These are phyloP conservation scores for Clarireedia hainanense DNA, from an alignment of 2,329 filamentous ascomycete genomes.

Conservation along the genomic window DNA sequence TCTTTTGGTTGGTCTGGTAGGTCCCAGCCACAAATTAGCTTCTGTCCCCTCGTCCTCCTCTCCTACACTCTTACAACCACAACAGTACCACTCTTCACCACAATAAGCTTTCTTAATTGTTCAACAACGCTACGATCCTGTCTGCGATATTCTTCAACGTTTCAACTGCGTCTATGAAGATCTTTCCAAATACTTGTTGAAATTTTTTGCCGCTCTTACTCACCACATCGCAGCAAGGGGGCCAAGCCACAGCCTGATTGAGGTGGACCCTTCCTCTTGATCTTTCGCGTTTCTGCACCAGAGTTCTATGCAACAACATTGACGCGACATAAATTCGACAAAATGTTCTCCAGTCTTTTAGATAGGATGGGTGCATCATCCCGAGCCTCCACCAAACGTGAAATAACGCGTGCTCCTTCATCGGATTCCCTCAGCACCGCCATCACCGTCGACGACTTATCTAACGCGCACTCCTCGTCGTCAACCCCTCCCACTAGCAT, in stretches of 20 bases:
- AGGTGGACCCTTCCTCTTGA: constrained; percentile 2
- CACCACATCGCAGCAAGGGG: neutral
- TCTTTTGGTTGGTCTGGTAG: neutral
- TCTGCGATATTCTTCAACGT: neutral
- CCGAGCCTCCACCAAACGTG: constrained; percentile 8
- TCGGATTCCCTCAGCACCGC: constrained; percentile 23
- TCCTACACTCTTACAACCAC: neutral
- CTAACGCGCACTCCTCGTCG: constrained; percentile 25
- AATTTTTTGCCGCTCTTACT: neutral
- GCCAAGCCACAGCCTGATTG: constrained; percentile 6
- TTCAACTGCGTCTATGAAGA: neutral
- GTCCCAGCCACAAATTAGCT: constrained; percentile 7
- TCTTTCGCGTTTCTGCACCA: constrained; percentile 9
- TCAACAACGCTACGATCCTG: neutral
- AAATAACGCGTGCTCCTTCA: constrained; percentile 22
- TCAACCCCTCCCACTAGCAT: constrained; percentile 58
- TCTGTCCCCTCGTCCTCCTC: neutral
- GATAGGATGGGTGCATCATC: constrained; percentile 17
- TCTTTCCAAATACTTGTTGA: neutral
- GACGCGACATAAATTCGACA: constrained; percentile 8
- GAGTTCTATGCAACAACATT: constrained; percentile 1
- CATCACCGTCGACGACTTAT: constrained; percentile 23
- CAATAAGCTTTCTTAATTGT: neutral
- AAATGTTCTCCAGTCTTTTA: constrained; percentile 20
- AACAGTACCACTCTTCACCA: neutral